Evolutionary conservation across 2,329 filamentous ascomycete genomes (phyloP).

Genomic region (Penicillium sp.): DNA sequence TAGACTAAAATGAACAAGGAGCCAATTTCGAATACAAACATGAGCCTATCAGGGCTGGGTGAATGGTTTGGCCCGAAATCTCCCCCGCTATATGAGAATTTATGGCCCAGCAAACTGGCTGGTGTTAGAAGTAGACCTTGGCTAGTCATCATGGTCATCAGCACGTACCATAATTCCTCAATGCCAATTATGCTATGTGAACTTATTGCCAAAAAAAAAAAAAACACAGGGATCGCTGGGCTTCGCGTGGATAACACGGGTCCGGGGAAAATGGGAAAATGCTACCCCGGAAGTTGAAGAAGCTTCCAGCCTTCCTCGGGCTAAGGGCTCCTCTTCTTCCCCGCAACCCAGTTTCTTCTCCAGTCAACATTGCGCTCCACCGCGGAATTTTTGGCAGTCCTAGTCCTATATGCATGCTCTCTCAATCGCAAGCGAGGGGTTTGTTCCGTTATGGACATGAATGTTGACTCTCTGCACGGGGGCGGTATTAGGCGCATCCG

Average conservation of each 20-base stretch:
- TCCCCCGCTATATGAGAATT: neutral
- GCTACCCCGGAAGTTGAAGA: neutral
- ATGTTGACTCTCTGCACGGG: slow-evolving; percentile 13
- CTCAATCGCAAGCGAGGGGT: neutral
- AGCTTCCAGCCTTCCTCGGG: slow-evolving; percentile 1
- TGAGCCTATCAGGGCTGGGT: neutral
- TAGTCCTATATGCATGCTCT: neutral
- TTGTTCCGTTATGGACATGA: slow-evolving; percentile 17
- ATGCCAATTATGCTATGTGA: neutral
- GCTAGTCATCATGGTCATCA: neutral
- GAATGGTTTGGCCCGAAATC: neutral
- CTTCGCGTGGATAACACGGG: neutral
- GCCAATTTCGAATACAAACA: neutral
- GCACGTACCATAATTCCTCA: neutral
- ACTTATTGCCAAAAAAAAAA: neutral
- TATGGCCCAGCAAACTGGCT: no score
- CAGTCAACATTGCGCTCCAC: slow-evolving; percentile 1
- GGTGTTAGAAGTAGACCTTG: neutral
- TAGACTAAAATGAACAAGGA: neutral
- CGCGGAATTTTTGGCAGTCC: neutral
- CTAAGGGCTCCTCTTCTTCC: neutral
- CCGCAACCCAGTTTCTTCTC: neutral
- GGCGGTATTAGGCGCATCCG: slow-evolving; percentile 35
- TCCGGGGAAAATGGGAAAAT: slow-evolving; percentile 1
- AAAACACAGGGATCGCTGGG: neutral